phyloP scores from a whole-genome alignment of 2,329 filamentous ascomycete genomes.

The Sporothrix humicola region DNA sequence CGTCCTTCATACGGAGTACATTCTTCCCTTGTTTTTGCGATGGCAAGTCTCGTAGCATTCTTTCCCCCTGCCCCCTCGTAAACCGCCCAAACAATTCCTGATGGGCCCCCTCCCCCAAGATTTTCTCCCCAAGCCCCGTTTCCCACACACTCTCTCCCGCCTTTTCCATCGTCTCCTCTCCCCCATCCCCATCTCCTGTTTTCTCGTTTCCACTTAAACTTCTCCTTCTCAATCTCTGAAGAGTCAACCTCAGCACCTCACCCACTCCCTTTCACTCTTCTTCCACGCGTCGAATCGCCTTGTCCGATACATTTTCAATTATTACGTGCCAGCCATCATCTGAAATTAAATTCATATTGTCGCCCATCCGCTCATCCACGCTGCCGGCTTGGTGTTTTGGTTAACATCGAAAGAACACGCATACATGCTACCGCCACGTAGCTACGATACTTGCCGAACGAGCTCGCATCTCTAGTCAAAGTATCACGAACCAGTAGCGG shows the following conservation, averaged over 20 bases:
- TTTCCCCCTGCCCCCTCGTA: background rate
- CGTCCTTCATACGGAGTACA: background rate
- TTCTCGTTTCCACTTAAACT: conserved; percentile 3
- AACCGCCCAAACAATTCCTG: background rate
- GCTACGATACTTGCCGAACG: no score
- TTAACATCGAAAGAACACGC: no score
- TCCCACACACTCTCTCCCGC: conserved; percentile 1
- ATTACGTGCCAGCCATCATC: no score
- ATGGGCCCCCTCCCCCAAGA: background rate
- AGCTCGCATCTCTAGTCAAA: no score
- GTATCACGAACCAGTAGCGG: no score
- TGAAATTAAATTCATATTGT: no score
- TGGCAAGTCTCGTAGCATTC: background rate
- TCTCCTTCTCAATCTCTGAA: background rate
- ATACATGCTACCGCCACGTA: no score
- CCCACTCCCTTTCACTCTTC: no score
- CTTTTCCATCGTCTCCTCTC: background rate
- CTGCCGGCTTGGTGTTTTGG: no score
- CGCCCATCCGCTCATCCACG: no score
- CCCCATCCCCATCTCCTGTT: background rate
- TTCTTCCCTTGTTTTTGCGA: conserved; percentile 9
- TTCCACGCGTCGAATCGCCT: no score
- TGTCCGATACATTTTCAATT: background rate
- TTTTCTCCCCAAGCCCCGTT: background rate
- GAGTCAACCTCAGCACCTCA: background rate